Base-by-base conservation (phyloP, 192 early-diverging fungal species). In the Physocladia obscura region DNA sequence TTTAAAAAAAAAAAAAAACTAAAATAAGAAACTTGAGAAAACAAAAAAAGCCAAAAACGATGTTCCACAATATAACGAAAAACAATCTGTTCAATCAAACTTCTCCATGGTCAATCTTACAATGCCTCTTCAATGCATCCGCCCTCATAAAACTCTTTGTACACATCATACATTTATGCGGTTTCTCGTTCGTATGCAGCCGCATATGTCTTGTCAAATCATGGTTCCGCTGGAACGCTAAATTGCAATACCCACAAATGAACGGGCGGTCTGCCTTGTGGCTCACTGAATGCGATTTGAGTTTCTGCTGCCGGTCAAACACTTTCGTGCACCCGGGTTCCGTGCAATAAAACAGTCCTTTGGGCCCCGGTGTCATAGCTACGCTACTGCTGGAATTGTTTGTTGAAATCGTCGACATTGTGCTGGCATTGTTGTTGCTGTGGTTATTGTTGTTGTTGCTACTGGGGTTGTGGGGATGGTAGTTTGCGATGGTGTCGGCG, bases 161-260 rank as follows among this genome's bases (percentile, higher is more conserved):
- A 31, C 65, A 68, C 15, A 35, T 22, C 65, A 55, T 48, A 47
- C 71, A 73, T 34, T 63, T 73, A 47, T 73, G 71, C 11, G 71
- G 71, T 39, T 73, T 73, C 56, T 73, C 71, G 27, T 73, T 73
- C 57, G 71, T 65, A 35, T 73, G 71, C 52, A 55, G 24, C 22
- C 62, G 49, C 62, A 73, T 67, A 47, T 74, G 73, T 17, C 73
- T 36, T 32, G 65, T 68, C 56, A 74, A 51, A 61, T 74, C 73
- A 40, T 74, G 73, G 44, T 74, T 74, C 30, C 73, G 22, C 24
- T 56, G 50, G 31, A 67, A 73, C 36, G 62, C 64, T 8, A 61
- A 30, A 47, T 61, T 61, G 57, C 69, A 70, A 1, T 49, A 70
- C 31, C 57, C 57, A 32, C 69, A 70, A 61, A 61, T 58, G 37